Percentiles rank a stretch among this genome's conserved stretches.
phyloP scores from a whole-genome alignment of 2,329 filamentous ascomycete genomes.

The Hypoxylon sp. region DNA sequence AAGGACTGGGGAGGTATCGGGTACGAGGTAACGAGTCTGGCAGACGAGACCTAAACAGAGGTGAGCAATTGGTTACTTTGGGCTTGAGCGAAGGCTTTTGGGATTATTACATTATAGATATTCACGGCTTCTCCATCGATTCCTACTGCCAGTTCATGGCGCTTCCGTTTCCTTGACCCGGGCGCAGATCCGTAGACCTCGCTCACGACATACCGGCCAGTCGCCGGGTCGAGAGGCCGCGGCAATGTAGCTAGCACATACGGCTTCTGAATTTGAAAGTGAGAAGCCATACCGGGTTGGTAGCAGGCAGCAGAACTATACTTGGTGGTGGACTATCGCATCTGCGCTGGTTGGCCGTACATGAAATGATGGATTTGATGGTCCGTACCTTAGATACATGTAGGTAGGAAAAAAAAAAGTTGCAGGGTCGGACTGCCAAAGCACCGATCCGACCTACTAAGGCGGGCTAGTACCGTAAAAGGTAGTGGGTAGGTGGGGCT shows the following conservation, averaged over 20 bases:
- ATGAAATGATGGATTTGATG: slow-evolving; percentile 8
- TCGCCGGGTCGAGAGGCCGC: slow-evolving; percentile 64
- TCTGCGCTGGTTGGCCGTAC: slow-evolving; percentile 4
- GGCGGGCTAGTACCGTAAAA: not conserved
- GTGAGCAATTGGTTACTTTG: slow-evolving; percentile 24
- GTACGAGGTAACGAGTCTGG: slow-evolving; percentile 74
- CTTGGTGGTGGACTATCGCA: not conserved
- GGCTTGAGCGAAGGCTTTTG: slow-evolving; percentile 8
- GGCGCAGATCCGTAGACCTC: slow-evolving; percentile 72
- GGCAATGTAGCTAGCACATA: slow-evolving; percentile 72
- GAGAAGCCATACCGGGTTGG: slow-evolving; percentile 63
- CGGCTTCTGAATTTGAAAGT: slow-evolving; percentile 73
- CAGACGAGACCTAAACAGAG: slow-evolving; percentile 66
- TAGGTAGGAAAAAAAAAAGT: slow-evolving; percentile 47
- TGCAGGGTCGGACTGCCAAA: slow-evolving; percentile 39
- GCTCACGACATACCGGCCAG: slow-evolving; percentile 66
- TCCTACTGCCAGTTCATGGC: slow-evolving; percentile 72
- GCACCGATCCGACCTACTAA: slow-evolving; percentile 31
- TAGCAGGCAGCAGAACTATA: not conserved
- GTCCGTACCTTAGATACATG: not conserved
- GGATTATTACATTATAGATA: slow-evolving; percentile 67
- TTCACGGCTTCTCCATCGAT: slow-evolving; percentile 75
- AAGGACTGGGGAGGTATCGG: slow-evolving; percentile 74
- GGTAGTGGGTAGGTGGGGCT: slow-evolving; percentile 6
- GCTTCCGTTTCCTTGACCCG: slow-evolving; percentile 71